phyloP scores from a whole-genome alignment of 2,329 filamentous ascomycete species.

The Aspergillus flavus region DNA sequence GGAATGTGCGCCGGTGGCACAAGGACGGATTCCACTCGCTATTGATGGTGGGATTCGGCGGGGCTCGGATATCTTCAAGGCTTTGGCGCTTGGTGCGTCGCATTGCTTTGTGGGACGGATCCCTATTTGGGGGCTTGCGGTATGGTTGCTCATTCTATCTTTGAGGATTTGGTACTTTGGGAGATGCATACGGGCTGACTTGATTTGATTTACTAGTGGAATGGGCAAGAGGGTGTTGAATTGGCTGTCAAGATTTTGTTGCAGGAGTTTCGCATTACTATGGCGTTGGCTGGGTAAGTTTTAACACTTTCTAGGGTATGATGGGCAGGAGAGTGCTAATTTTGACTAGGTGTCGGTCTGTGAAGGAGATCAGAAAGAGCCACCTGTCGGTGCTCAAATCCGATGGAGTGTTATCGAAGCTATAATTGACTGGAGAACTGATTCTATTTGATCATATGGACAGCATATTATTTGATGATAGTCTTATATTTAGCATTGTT shows the following conservation, averaged over 20 bases:
- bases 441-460: background rate
- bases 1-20: slow-evolving; percentile 28
- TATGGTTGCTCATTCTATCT: slow-evolving; percentile 7
- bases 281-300: slow-evolving; percentile 36
- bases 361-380: slow-evolving; percentile 31
- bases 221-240: slow-evolving; percentile 40
- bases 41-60: slow-evolving; percentile 40
- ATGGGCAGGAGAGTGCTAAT: slow-evolving; percentile 7
- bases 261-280: slow-evolving; percentile 35
- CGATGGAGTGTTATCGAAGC: slow-evolving; percentile 32
- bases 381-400: slow-evolving; percentile 32
- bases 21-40: slow-evolving; percentile 35
- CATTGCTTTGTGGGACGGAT: slow-evolving; percentile 37
- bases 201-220: slow-evolving; percentile 24
- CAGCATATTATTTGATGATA: background rate
- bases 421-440: slow-evolving; percentile 16
- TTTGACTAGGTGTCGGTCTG: slow-evolving; percentile 27
- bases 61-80: slow-evolving; percentile 42
- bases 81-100: slow-evolving; percentile 37
- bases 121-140: slow-evolving; percentile 38
- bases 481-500: background rate
- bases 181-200: background rate
- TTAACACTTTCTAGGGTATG: background rate
- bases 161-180: background rate
- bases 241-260: slow-evolving; percentile 35